Percentiles rank a stretch among this genome's conserved stretches.
Evolutionary conservation across 371 early-diverging fungal genomes (phyloP).

Genomic region (Mucor piriformis): DNA sequence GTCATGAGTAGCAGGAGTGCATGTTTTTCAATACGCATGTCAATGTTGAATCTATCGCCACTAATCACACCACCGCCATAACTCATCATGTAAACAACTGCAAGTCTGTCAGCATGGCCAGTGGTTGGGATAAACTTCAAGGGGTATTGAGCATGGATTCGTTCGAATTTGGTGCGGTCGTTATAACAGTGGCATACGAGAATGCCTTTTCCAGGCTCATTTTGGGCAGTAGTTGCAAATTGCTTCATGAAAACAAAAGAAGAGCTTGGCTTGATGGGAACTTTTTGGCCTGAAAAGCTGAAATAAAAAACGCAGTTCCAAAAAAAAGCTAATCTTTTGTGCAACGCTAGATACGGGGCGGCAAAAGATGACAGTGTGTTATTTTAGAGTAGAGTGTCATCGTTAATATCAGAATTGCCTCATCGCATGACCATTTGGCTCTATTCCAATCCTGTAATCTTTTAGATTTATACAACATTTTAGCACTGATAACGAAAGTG

Average conservation of each 20-base stretch:
- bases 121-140: conserved; percentile 52
- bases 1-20: conserved; percentile 69
- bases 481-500: too few relatives aligned
- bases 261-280: too few relatives aligned
- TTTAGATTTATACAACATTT: too few relatives aligned
- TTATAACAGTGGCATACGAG: conserved; percentile 40
- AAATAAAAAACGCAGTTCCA: too few relatives aligned
- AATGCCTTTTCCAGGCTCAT: conserved; percentile 44
- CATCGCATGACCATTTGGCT: too few relatives aligned
- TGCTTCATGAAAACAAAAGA: conserved; percentile 12
- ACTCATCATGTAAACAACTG: conserved; percentile 60
- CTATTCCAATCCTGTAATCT: too few relatives aligned
- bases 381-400: too few relatives aligned
- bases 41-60: conserved; percentile 65
- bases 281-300: too few relatives aligned
- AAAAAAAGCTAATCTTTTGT: too few relatives aligned
- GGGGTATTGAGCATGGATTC: conserved; percentile 54
- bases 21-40: conserved; percentile 43
- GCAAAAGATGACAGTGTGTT: too few relatives aligned
- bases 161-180: conserved; percentile 34
- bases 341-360: too few relatives aligned
- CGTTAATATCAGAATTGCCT: too few relatives aligned
- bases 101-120: conserved; percentile 43
- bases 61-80: conserved; percentile 83
- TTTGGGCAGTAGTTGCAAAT: conserved; percentile 24